Percentiles rank a stretch among this genome's conserved stretches.
These are phyloP conservation scores for Saussurea involucrata DNA, from an alignment of 129 eudicot species.

Conservation along the genomic window DNA sequence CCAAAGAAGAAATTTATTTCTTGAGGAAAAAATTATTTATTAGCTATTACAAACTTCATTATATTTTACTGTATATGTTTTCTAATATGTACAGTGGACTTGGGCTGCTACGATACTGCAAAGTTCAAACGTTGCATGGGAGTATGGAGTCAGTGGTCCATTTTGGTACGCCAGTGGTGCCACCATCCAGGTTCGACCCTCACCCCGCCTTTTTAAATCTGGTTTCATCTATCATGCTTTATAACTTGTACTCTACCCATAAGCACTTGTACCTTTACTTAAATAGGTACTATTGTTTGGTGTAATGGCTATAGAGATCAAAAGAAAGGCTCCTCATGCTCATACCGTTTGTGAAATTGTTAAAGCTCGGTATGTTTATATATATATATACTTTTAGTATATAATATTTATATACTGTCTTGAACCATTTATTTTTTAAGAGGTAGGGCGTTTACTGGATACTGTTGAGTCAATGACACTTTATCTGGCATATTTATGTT, in stretches of 20 bases:
- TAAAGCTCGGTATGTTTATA: constrained; percentile 69
- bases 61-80: too few species aligned
- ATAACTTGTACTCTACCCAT: neutral
- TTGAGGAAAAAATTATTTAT: too few species aligned
- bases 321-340: constrained; percentile 97
- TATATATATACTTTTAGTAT: too few species aligned
- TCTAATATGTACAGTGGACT: constrained; percentile 95
- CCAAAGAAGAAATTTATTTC: too few species aligned
- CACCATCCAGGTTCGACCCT: constrained; percentile 64
- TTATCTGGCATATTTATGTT: neutral
- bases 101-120: constrained; percentile 99
- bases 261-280: neutral
- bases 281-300: constrained; percentile 87
- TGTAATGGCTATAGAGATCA: constrained; percentile 94
- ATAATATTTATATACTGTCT: neutral
- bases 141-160: constrained; percentile 95
- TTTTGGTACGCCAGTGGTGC: constrained; percentile 99
- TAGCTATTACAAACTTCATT: too few species aligned
- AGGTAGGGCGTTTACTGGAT: neutral
- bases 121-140: constrained; percentile 97
- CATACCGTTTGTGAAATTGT: constrained; percentile 98
- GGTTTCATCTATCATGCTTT: constrained; percentile 1
- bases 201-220: neutral
- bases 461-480: neutral
- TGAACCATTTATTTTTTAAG: neutral